Conservation (phyloP, 192 early-diverging fungal species). For the Coemansia sp. region DNA sequence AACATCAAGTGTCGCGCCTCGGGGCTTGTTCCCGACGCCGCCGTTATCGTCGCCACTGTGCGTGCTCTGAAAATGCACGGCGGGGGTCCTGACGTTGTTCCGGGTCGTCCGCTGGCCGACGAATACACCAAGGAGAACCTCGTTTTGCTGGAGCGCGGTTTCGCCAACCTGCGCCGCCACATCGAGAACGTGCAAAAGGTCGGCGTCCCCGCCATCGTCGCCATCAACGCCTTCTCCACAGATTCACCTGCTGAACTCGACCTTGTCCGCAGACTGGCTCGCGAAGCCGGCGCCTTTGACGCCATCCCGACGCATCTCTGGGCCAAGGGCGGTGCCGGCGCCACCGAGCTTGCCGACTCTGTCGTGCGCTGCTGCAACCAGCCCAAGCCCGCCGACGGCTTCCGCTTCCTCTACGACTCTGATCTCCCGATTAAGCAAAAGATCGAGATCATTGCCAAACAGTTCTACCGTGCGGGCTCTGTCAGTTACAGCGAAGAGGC, state of each 20-base stretch:
- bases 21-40: slow-evolving; percentile 83
- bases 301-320: slow-evolving; percentile 91
- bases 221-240: slow-evolving; percentile 84
- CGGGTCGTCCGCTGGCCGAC: slow-evolving; percentile 89
- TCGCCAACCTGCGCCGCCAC: slow-evolving; percentile 85
- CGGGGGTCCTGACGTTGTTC: slow-evolving; percentile 85
- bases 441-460: slow-evolving; percentile 87
- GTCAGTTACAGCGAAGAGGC: slow-evolving; percentile 83
- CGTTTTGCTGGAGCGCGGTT: slow-evolving; percentile 79
- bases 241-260: slow-evolving; percentile 88
- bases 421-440: slow-evolving; percentile 78
- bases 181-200: slow-evolving; percentile 88
- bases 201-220: slow-evolving; percentile 88
- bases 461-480: slow-evolving; percentile 95
- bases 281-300: slow-evolving; percentile 82
- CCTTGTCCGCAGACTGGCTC: slow-evolving; percentile 68
- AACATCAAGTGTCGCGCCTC: slow-evolving; percentile 97
- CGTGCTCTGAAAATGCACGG: slow-evolving; percentile 97
- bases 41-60: slow-evolving; percentile 92
- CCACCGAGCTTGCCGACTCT: slow-evolving; percentile 80
- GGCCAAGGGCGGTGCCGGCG: slow-evolving; percentile 91
- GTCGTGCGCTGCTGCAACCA: slow-evolving; percentile 72
- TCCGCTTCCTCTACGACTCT: slow-evolving; percentile 89
- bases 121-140: slow-evolving; percentile 88
- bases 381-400: slow-evolving; percentile 44